Conservation (phyloP, 805 yeast genomes). For the Torulaspora gathmanii region DNA sequence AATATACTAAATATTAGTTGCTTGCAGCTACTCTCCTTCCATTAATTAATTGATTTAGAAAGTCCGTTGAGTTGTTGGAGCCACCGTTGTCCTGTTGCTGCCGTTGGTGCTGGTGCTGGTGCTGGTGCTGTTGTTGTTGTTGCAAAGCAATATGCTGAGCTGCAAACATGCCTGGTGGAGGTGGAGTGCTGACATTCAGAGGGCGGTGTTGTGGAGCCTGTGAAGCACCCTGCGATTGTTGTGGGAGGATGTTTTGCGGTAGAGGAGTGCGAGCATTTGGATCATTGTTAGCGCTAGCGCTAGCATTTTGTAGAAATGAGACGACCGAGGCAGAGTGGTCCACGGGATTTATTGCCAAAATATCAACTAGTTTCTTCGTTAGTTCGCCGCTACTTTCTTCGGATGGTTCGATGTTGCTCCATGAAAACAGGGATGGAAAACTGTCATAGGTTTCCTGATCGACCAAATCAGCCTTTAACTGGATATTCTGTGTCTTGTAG, state of each 20-base stretch:
- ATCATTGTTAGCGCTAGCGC: slow-evolving; percentile 31
- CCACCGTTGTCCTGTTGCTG: slow-evolving; percentile 24
- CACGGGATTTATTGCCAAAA: slow-evolving; percentile 36
- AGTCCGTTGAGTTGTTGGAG: slow-evolving; percentile 64
- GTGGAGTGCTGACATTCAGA: slow-evolving; percentile 50
- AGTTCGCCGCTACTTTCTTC: slow-evolving; percentile 34
- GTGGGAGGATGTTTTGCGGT: slow-evolving; percentile 17
- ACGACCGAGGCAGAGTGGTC: slow-evolving; percentile 32
- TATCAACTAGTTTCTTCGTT: slow-evolving; percentile 35
- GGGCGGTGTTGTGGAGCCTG: slow-evolving; percentile 36
- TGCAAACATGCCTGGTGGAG: slow-evolving; percentile 66
- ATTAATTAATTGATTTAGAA: slow-evolving; percentile 78
- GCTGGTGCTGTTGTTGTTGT: slow-evolving; percentile 21
- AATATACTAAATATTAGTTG: slow-evolving; percentile 13
- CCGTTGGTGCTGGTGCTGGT: slow-evolving; percentile 21
- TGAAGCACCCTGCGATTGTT: slow-evolving; percentile 23
- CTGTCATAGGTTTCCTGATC: slow-evolving; percentile 28
- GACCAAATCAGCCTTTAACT: slow-evolving; percentile 36
- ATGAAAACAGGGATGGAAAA: slow-evolving; percentile 49
- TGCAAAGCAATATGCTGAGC: slow-evolving; percentile 14
- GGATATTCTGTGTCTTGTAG: slow-evolving; percentile 37
- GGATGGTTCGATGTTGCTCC: slow-evolving; percentile 36
- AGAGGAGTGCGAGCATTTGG: slow-evolving; percentile 18
- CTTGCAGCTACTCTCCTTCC: slow-evolving; percentile 52
- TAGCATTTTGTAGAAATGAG: slow-evolving; percentile 28